Base-by-base conservation (phyloP, 1,139 yeast species). In the Taphrina betulina region DNA sequence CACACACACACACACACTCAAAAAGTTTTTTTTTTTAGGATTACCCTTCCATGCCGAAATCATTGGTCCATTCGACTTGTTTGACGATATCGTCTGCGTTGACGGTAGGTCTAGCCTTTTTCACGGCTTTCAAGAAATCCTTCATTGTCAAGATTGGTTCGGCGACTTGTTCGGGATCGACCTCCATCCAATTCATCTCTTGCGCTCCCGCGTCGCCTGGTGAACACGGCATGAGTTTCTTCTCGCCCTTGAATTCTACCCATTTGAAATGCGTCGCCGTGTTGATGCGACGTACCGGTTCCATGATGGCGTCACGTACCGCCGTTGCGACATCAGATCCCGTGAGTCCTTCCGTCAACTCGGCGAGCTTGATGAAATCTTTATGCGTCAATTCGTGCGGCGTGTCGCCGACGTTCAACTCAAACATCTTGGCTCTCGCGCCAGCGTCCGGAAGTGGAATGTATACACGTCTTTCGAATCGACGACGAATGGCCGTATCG, bases 311-410 rank as follows among this genome's bases (percentile, higher is more conserved):
- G 70, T 94, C 99, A 65, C 95, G 81, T 4, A 94, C 98, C 16
- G 90, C 95, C 40, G 92, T 96, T 0, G 97, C 94, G 37, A 94
- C 79, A 77, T 94, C 99, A 68, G 92, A 95, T 56, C 99, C 99
- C 0, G 96, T 88, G 69, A 92, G 92, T 8, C 98, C 98, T 5
- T 88, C 95, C 0, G 98, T 92, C 92, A 92, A 84, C 60, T 85
- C 89, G 0, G 95, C 96, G 61, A 94, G 75, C 2, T 82, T 75
- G 62, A 82, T 78, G 66, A 78, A 87, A 68, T 94, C 97, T 57
- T 80, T 83, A 38, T 80, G 75, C 0, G 82, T 75, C 61, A 95
- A 75, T 41, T 80, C 78, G 68, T 96, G 87, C 0, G 96, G 95
- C 1, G 95, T 90, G 38, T 80, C 80, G 2, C 96, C 97, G 51